Base-by-base conservation (phyloP, 2,329 filamentous ascomycete species). In the Penicillium expansum region DNA sequence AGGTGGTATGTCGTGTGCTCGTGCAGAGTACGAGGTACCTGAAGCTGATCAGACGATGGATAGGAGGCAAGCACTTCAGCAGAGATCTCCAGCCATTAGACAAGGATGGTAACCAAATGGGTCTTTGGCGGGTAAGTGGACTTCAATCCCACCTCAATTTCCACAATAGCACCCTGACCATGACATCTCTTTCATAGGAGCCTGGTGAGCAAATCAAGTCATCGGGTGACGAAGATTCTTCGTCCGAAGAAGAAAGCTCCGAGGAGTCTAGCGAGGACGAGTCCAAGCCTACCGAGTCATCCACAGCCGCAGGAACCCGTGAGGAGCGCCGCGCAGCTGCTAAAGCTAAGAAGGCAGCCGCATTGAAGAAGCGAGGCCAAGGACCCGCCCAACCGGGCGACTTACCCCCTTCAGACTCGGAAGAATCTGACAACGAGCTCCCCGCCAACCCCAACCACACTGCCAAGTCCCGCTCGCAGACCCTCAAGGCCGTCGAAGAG, bases 61-160 rank as follows among this genome's bases (percentile, higher is more conserved):
- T 63, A 96, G 92, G 92, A 61, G 94, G 94, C 71, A 96, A 97
- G 78, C 88, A 96, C 71, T 99, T 95, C 80, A 97, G 92, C 65
- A 89, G 91, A 64, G 88, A 97, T 74, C 86, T 97, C 45, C 87
- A 90, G 74, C 92, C 92, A 20, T 79, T 94, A 69, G 92, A 97
- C 70, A 87, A 87, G 66, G 90, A 97, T 71, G 94, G 93, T 67
- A 94, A 94, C 70, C 86, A 91, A 66, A 82, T 93, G 61, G 87
- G 89, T 81, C 93, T 96, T 84, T 96, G 93, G 90, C 86, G 84
- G 72, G 84, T 86, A 71, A 77, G 85, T 70, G 59, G 39, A 71
- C 55, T 13, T n/a, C 42, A 35, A 39, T 4, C 18, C 8, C 29
- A 32, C 37, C 41, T 29, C 37, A 48, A 41, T 29, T 10, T 22